Conservation (phyloP, 176 grass and related monocot genomes). For the Cymbopogon citratus region DNA sequence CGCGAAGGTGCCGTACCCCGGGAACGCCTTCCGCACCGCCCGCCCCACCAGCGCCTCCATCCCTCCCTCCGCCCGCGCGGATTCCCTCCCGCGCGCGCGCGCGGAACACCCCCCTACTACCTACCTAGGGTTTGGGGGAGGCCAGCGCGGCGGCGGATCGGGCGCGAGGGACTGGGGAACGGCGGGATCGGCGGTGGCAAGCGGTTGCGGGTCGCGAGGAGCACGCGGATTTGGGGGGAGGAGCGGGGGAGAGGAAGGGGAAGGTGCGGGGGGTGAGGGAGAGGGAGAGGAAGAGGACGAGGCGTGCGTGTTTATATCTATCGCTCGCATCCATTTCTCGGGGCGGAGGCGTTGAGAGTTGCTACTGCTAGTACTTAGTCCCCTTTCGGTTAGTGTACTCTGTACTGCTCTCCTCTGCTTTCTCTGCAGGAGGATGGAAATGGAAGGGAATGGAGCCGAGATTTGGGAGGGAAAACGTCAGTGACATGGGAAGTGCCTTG, state of each 20-base stretch:
- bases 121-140: conserved; percentile 40
- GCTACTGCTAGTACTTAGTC: neutral
- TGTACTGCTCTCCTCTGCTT: too few species aligned
- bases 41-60: too few species aligned
- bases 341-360: neutral
- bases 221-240: neutral
- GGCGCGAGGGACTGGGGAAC: neutral
- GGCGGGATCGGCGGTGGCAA: conserved; percentile 26
- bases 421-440: neutral
- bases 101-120: neutral
- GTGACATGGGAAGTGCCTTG: too few species aligned
- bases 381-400: too few species aligned
- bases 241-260: neutral
- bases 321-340: neutral
- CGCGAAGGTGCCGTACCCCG: too few species aligned
- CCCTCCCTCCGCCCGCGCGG: too few species aligned
- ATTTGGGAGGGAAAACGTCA: conserved; percentile 31
- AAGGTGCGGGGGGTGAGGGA: neutral
- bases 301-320: conserved; percentile 13
- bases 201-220: neutral
- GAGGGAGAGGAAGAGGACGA: neutral
- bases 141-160: conserved; percentile 26
- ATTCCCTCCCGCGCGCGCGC: too few species aligned
- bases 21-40: too few species aligned
- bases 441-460: neutral